phyloP scores from a whole-genome alignment of 768 basidiomycete genomes.

The Pilatotrama ljubarskyi region DNA sequence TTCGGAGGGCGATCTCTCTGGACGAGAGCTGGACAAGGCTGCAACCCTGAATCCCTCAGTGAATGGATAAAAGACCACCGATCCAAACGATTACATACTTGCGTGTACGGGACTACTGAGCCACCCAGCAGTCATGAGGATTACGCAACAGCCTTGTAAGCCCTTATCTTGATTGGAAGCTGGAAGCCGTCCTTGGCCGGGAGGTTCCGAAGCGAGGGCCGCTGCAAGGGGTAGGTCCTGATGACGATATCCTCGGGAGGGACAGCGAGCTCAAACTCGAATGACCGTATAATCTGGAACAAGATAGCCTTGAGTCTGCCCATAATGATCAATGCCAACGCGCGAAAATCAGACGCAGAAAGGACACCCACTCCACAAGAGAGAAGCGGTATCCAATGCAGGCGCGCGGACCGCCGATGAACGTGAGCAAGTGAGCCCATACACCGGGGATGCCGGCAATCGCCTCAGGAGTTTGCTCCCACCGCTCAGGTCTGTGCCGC shows the following conservation, averaged over 20 bases:
- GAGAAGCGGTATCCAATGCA: slow-evolving; percentile 71
- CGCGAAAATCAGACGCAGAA: too few relatives aligned
- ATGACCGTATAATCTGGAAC: slow-evolving; percentile 32
- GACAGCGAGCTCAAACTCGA: slow-evolving; percentile 34
- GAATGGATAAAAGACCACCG: too few relatives aligned
- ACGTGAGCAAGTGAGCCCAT: slow-evolving; percentile 58
- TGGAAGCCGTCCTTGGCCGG: slow-evolving; percentile 16
- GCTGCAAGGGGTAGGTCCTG: slow-evolving; percentile 20
- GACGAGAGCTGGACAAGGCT: too few relatives aligned
- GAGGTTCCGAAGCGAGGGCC: slow-evolving; percentile 20
- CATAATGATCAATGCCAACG: too few relatives aligned
- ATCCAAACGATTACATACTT: too few relatives aligned
- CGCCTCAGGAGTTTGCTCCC: slow-evolving; percentile 45
- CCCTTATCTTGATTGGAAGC: slow-evolving; percentile 25
- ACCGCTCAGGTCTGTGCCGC: slow-evolving; percentile 56
- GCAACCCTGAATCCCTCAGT: too few relatives aligned
- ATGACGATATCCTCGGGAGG: slow-evolving; percentile 24
- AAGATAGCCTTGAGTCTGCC: slow-evolving; percentile 34
- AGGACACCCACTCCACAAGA: slow-evolving; percentile 46
- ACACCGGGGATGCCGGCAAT: slow-evolving; percentile 53
- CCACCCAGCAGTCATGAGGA: too few relatives aligned
- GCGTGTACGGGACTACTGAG: too few relatives aligned
- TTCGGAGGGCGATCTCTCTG: too few relatives aligned
- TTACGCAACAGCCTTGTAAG: not conserved
- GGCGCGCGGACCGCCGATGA: slow-evolving; percentile 62